Conservation (phyloP, 805 yeast species). For the Grigorovia yakushimaensis region DNA sequence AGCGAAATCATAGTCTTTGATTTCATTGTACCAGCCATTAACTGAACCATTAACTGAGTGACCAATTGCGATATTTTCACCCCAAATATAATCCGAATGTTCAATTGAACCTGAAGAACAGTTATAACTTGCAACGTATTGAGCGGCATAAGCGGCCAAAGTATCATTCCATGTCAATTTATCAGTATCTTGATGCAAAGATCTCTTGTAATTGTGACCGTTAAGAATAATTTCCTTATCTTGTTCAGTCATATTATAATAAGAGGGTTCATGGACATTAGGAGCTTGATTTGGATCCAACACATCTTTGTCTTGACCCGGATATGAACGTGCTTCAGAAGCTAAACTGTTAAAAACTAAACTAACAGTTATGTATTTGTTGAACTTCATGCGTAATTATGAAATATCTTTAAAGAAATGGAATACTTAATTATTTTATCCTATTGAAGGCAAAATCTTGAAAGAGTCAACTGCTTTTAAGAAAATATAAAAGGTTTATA, state of each 20-base stretch:
- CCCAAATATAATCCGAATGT: slow-evolving; percentile 50
- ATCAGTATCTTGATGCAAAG: slow-evolving; percentile 20
- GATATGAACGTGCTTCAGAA: neutral
- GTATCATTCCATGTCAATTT: slow-evolving; percentile 41
- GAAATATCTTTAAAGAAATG: no score
- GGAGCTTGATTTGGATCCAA: neutral
- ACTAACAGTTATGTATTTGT: no score
- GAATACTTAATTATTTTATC: no score
- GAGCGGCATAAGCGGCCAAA: slow-evolving; percentile 39
- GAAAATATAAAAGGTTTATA: no score
- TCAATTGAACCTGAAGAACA: slow-evolving; percentile 49
- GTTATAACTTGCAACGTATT: slow-evolving; percentile 40
- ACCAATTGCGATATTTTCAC: slow-evolving; percentile 73
- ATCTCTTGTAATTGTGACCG: slow-evolving; percentile 35
- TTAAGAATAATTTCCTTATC: neutral
- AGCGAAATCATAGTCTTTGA: slow-evolving; percentile 44
- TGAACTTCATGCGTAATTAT: no score
- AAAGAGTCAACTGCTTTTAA: no score
- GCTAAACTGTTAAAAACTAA: no score
- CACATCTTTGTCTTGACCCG: neutral
- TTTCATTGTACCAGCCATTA: slow-evolving; percentile 69
- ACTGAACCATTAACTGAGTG: slow-evolving; percentile 36
- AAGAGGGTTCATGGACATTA: neutral
- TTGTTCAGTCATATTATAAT: neutral
- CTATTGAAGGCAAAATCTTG: no score